phyloP scores from a whole-genome alignment of 208 protist species.

The Acanthamoeba triangularis region DNA sequence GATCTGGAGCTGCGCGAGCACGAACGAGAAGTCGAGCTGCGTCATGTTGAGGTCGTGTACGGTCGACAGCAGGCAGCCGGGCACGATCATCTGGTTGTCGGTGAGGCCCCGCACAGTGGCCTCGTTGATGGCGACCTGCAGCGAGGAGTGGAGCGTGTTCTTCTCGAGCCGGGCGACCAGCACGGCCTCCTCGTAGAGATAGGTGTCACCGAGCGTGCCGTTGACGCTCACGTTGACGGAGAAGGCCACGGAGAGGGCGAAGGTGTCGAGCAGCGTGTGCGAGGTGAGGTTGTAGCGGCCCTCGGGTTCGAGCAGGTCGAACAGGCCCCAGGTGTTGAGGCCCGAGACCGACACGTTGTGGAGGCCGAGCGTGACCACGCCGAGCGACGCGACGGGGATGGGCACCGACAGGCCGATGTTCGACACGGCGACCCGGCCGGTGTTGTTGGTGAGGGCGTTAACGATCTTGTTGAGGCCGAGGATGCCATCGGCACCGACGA shows the following conservation, averaged over 20 bases:
- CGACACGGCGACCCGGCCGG: conserved; percentile 4
- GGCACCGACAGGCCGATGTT: conserved; percentile 25
- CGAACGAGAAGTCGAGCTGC: conserved; percentile 57
- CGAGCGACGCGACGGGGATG: not conserved
- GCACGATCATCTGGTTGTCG: not conserved
- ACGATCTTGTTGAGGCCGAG: conserved; percentile 79
- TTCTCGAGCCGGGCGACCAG: conserved; percentile 5
- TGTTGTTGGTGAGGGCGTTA: conserved; percentile 77
- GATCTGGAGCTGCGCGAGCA: conserved; percentile 8
- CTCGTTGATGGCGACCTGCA: conserved; percentile 12
- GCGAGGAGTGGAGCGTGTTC: not conserved
- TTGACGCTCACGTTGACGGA: conserved; percentile 69
- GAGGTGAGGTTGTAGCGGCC: conserved; percentile 44
- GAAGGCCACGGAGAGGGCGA: conserved; percentile 46
- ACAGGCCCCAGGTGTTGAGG: conserved; percentile 73
- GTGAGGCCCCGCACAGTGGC: not conserved
- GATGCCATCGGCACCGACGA: conserved; percentile 70
- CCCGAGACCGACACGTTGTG: conserved; percentile 21
- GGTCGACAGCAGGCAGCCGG: conserved; percentile 41
- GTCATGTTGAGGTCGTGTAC: conserved; percentile 55
- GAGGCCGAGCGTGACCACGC: conserved; percentile 47
- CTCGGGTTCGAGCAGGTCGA: conserved; percentile 49
- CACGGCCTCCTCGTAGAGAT: conserved; percentile 64
- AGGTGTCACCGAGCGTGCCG: not conserved
- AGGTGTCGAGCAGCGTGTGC: not conserved